phyloP scores from a whole-genome alignment of 192 early-diverging fungal genomes.

The Rhizophagus clarus region DNA sequence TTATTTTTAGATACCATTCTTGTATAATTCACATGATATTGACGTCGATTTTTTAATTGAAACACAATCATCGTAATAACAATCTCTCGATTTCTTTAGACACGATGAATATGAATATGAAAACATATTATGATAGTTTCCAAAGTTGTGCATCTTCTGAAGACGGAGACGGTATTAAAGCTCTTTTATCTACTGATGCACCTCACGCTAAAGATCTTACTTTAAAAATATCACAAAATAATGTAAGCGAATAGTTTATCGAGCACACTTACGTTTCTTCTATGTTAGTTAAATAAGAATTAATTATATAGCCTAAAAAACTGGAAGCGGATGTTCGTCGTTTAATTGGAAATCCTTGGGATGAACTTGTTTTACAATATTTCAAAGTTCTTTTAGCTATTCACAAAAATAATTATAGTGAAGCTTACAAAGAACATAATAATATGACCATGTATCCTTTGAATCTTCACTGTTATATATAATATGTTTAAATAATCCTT shows the following conservation, averaged over 20 bases:
- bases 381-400: conserved; percentile 38
- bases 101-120: not conserved
- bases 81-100: not conserved
- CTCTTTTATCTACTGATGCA: not conserved
- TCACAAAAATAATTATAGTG: conserved; percentile 35
- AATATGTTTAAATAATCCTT: not conserved
- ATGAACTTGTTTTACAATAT: conserved; percentile 47
- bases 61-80: too few species aligned
- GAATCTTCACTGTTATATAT: not conserved
- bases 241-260: not conserved
- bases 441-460: conserved; percentile 44
- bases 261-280: too few species aligned
- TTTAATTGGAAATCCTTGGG: conserved; percentile 42
- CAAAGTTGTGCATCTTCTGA: not conserved
- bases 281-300: too few species aligned
- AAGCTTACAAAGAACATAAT: conserved; percentile 51
- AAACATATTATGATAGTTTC: not conserved
- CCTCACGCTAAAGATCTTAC: not conserved
- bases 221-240: not conserved
- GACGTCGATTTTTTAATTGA: too few species aligned
- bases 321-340: not conserved
- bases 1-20: not conserved
- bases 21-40: not conserved
- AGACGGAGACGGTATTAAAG: not conserved
- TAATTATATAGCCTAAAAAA: not conserved